Base-by-base conservation (phyloP, 2,329 filamentous ascomycete genomes). In the Purpureocillium takamizusanense region DNA sequence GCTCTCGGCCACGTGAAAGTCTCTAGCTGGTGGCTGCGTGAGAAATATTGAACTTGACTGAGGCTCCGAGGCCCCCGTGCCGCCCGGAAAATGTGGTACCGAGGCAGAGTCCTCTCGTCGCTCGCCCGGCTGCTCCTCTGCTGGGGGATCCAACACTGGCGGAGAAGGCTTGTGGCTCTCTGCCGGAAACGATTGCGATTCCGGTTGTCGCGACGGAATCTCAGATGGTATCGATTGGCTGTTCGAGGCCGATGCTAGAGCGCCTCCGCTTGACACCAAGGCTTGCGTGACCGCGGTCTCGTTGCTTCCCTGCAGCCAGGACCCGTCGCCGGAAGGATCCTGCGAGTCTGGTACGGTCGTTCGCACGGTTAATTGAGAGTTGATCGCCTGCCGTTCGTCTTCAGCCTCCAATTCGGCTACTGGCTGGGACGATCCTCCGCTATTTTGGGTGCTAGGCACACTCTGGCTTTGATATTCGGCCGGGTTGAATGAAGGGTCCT, bases 341-440 rank as follows among this genome's bases (percentile, higher is more conserved):
- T 69, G 64, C 1, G 67, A 70, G 42, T 70, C 66, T 0, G 64
- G 64, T 17, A 70, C 62, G n/a, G n/a, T n/a, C 4, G 62, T 67
- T 18, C 46, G 46, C 38, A 58, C 54, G 40, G 58, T 65, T 29
- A 56, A 41, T 18, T 54, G 46, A 4, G 54, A 50, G 14, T 53
- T 44, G 39, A 66, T 37, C 10, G 48, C 40, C 32, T 58, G 40
- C 31, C 53, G 52, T 16, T 51, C 50, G 43, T 62, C 61, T 35
- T 56, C 48, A 29, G 56, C 53, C 34, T 65, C 62, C 16, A 59
- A 57, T 33, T 60, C 55, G 4, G 56, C 54, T 8, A 66, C 16
- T 12, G 55, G 45, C 31, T 60, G 57, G 3, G 57, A 54, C 2
- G 52, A 48, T 16, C 51, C 45, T 9, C 46, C 51, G 25, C 53